Evolutionary conservation across 768 basidiomycete species (phyloP), one percentile per base, ranked within the genome.

Genomic region (Trametes gibbosa): DNA sequence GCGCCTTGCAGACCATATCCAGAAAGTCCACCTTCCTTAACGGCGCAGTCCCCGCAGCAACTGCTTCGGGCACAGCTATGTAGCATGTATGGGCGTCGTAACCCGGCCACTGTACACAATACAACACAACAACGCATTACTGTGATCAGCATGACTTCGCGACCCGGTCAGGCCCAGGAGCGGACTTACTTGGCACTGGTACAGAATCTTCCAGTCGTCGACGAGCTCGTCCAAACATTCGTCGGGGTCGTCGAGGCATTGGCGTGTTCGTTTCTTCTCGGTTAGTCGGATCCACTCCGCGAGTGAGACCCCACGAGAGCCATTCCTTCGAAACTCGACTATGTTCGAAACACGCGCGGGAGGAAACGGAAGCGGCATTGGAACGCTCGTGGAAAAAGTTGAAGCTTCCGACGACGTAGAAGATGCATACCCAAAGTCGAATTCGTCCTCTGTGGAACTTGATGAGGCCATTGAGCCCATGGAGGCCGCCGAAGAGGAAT

Each of bases 21-120:
- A 62, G 52, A 1, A 62, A n/a, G 34, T 62, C 61, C 19, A 24
- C 40, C n/a, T 48, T 56, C 12, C 37, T 62, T 29, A 62, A 27
- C 17, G 48, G 13, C 0, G 19, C 46, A n/a, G n/a, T 6, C 9
- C 60, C 54, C 2, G 25, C 46, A 4, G 21, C 19, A 23, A 57
- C 47, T 24, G 24, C 37, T 1, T 27, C 29, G 8, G 56, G 61
- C n/a, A 54, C 16, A 5, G 47, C 32, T 1, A 62, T n/a, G 32
- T 40, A 57, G 45, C 53, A 40, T 17, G 61, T 62, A 9, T 49
- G 34, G 3, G 52, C 24, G 21, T 42, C 61, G n/a, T 62, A 62
- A 7, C 61, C 61, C 14, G 61, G 61, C 61, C 61, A 62, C 61
- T 62, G 29, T 25, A 43, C 35, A 24, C 23, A 17, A 21, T 7